A percentile compares a stretch with the other conserved stretches of the same genome.
Conservation (phyloP, 2,329 filamentous ascomycete species). For the Monilinia fructicola region DNA sequence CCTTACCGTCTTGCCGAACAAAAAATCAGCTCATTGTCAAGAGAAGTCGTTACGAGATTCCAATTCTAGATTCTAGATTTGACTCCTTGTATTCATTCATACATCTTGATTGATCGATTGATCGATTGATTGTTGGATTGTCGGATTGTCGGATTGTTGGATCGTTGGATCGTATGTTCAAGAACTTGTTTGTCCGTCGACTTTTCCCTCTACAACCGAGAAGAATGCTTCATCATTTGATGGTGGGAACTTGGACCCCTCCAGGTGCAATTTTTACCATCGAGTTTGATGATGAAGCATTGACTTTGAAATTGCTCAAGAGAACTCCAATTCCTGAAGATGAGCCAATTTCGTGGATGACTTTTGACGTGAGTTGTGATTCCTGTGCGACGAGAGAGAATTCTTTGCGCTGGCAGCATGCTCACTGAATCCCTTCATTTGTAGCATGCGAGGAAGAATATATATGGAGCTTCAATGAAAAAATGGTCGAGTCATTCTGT, state of each 20-base stretch:
- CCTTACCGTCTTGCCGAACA: background rate
- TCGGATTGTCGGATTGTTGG: too few relatives aligned
- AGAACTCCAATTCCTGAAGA: constrained; percentile 77
- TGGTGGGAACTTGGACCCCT: constrained; percentile 89
- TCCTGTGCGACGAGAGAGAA: constrained; percentile 28
- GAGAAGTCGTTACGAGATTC: constrained; percentile 21
- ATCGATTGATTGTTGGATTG: background rate
- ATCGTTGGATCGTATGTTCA: constrained; percentile 11
- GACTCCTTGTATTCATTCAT: background rate
- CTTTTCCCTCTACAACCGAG: constrained; percentile 3
- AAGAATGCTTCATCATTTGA: constrained; percentile 82
- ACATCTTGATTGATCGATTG: too few relatives aligned
- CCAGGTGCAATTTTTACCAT: constrained; percentile 89
- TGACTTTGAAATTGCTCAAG: constrained; percentile 73
- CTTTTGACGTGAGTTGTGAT: constrained; percentile 68
- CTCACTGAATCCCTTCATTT: constrained; percentile 6
- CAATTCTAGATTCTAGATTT: background rate
- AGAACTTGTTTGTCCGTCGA: background rate
- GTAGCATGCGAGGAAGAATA: constrained; percentile 76
- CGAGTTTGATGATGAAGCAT: constrained; percentile 78
- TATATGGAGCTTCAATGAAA: constrained; percentile 91
- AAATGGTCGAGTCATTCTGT: constrained; percentile 85
- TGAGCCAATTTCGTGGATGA: constrained; percentile 93
- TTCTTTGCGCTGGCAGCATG: background rate
- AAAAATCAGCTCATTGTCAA: background rate